Conservation (phyloP, 2,329 filamentous ascomycete genomes). For the Immersiporthe knoxdaviesiana region DNA sequence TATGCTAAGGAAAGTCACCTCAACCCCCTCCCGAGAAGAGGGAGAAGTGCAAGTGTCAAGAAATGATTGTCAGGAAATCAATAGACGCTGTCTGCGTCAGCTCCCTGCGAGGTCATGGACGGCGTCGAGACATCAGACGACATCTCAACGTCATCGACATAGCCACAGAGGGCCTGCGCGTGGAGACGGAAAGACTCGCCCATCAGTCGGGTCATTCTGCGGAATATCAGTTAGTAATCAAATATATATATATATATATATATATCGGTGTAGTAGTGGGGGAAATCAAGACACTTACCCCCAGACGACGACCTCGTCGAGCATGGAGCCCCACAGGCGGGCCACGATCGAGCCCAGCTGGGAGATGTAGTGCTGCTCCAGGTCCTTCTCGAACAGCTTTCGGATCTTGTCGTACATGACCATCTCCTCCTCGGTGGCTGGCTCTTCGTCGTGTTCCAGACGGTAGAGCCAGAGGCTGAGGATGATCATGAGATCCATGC, state of each 20-base stretch:
- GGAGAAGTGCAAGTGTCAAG: conserved; percentile 54
- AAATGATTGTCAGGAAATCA: conserved; percentile 46
- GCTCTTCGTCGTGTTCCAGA: conserved; percentile 98
- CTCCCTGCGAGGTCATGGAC: conserved; percentile 73
- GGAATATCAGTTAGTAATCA: conserved; percentile 46
- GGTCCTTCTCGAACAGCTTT: conserved; percentile 87
- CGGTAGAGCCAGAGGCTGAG: conserved; percentile 98
- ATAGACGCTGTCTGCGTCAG: conserved; percentile 73
- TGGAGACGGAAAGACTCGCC: conserved; percentile 98
- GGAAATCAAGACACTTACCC: conserved; percentile 68
- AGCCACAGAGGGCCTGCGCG: conserved; percentile 90
- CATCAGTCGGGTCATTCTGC: conserved; percentile 89
- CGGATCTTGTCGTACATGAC: conserved; percentile 93
- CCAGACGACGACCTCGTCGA: conserved; percentile 98
- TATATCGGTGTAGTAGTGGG: neutral
- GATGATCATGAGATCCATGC: conserved; percentile 96
- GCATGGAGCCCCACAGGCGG: conserved; percentile 94
- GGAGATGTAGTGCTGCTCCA: conserved; percentile 76
- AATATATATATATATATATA: no score
- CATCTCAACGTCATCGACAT: conserved; percentile 80
- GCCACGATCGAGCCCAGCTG: conserved; percentile 96
- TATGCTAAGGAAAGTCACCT: conserved; percentile 42
- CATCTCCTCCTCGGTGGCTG: conserved; percentile 79
- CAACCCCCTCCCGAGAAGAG: conserved; percentile 35
- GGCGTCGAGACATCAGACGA: conserved; percentile 71